A percentile compares a stretch with the other conserved stretches of the same genome.
phyloP scores from a whole-genome alignment of 1,284 basidiomycete species.

The Trichosporon coremiiforme region DNA sequence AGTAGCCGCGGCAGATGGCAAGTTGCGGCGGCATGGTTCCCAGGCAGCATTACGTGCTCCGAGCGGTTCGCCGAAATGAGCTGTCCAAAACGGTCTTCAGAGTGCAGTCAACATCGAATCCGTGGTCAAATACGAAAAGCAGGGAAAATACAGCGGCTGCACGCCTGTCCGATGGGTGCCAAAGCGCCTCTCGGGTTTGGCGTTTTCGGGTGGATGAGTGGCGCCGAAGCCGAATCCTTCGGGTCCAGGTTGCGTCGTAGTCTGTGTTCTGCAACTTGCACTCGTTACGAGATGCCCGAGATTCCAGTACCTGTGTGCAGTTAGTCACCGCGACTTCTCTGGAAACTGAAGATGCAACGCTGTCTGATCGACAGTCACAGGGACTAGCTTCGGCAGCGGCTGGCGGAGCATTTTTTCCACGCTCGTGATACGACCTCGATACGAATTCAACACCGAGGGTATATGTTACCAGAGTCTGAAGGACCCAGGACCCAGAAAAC shows the following conservation, averaged over 20 bases:
- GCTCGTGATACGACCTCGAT: not conserved
- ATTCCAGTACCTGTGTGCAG: not conserved
- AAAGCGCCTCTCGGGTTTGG: too few species aligned
- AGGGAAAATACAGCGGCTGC: too few species aligned
- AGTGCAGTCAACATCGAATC: too few species aligned
- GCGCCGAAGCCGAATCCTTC: too few species aligned
- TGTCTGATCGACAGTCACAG: not conserved
- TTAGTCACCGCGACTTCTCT: not conserved
- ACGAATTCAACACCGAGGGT: not conserved
- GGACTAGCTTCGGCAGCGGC: not conserved
- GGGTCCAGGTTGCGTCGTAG: too few species aligned
- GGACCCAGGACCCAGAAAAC: not conserved
- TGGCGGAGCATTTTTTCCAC: not conserved
- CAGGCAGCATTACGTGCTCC: too few species aligned
- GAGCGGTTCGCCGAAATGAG: too few species aligned
- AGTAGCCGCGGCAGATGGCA: not conserved
- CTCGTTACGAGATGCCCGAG: not conserved
- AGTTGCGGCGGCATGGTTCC: too few species aligned
- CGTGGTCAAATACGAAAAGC: too few species aligned
- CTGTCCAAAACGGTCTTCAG: too few species aligned
- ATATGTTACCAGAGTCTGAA: not conserved
- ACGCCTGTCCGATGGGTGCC: too few species aligned
- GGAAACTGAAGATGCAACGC: not conserved
- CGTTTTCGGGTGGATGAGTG: too few species aligned
- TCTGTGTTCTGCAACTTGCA: not conserved